Evolutionary conservation across 2,329 filamentous ascomycete genomes (phyloP).

Genomic region (Macrophomina tecta): DNA sequence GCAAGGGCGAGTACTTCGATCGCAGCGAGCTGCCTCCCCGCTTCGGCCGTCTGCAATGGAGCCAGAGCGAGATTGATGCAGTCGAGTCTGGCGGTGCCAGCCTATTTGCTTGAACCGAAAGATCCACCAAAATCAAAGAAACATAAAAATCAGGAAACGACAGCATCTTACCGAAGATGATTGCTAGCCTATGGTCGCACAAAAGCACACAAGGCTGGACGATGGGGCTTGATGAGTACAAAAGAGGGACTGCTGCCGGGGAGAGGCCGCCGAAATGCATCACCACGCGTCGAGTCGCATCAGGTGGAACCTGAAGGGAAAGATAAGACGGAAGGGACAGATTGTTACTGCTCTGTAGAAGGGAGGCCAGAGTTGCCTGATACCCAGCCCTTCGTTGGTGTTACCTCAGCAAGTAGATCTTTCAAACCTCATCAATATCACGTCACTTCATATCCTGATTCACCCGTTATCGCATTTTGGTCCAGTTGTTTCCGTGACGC

Average conservation of each 20-base stretch:
- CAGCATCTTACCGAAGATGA: conserved; percentile 2
- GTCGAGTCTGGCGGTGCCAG: conserved; percentile 91
- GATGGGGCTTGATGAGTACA: conserved; percentile 6
- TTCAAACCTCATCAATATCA: conserved; percentile 15
- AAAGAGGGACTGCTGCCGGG: background rate
- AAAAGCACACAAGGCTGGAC: conserved; percentile 5
- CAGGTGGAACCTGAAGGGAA: conserved; percentile 3
- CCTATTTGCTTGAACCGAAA: conserved; percentile 54
- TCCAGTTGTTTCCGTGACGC: background rate
- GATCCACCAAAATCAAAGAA: background rate
- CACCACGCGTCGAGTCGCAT: conserved; percentile 17
- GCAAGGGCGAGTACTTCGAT: conserved; percentile 82
- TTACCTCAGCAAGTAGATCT: conserved; percentile 11
- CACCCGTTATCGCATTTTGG: background rate
- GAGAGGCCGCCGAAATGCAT: conserved; percentile 15
- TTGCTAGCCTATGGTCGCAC: background rate
- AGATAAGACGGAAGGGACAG: background rate
- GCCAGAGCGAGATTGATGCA: conserved; percentile 87
- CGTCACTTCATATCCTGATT: conserved; percentile 3
- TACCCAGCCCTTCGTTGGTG: conserved; percentile 18
- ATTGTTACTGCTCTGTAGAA: conserved; percentile 9
- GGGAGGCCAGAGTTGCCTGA: conserved; percentile 3
- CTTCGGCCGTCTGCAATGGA: conserved; percentile 79
- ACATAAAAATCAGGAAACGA: background rate
- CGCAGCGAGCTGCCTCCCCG: conserved; percentile 83